Evolutionary conservation across 805 yeast species (phyloP).

Genomic region (Nakazawaea wyomingensis): DNA sequence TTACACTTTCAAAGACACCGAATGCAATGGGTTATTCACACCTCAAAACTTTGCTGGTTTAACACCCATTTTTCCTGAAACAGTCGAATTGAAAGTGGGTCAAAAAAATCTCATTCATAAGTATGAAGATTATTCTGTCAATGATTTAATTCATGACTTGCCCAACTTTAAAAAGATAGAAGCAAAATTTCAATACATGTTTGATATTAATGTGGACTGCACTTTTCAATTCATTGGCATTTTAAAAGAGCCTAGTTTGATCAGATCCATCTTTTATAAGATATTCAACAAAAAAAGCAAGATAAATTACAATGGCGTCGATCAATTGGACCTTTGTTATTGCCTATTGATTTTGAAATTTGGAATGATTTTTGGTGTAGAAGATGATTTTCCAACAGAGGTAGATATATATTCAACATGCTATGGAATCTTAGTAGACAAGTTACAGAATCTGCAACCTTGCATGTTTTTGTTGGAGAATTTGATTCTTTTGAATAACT

Average conservation of each 20-base stretch:
- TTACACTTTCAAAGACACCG: neutral
- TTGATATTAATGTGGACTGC: slow-evolving; percentile 3
- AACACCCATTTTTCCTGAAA: neutral
- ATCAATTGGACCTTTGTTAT: slow-evolving; percentile 4
- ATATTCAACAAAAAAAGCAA: slow-evolving; percentile 6
- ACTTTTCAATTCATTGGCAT: slow-evolving; percentile 1
- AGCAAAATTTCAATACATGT: slow-evolving; percentile 6
- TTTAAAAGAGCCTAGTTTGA: neutral
- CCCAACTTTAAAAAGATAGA: slow-evolving; percentile 5
- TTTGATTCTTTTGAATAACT: slow-evolving; percentile 5
- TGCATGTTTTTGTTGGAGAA: slow-evolving; percentile 4
- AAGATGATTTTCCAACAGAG: slow-evolving; percentile 3
- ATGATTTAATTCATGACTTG: slow-evolving; percentile 1
- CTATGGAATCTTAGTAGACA: neutral
- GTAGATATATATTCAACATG: neutral
- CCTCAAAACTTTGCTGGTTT: neutral
- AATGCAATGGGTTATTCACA: slow-evolving; percentile 2
- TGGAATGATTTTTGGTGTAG: slow-evolving; percentile 4
- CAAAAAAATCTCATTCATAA: neutral
- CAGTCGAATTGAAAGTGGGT: neutral
- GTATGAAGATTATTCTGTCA: neutral
- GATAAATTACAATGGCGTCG: neutral
- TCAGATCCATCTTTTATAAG: slow-evolving; percentile 1
- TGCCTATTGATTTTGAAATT: slow-evolving; percentile 5
- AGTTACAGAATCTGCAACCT: neutral